A percentile compares a stretch with the other conserved stretches of the same genome.
Conservation (phyloP, 805 yeast genomes). For the Lipomyces chichibuensis region DNA sequence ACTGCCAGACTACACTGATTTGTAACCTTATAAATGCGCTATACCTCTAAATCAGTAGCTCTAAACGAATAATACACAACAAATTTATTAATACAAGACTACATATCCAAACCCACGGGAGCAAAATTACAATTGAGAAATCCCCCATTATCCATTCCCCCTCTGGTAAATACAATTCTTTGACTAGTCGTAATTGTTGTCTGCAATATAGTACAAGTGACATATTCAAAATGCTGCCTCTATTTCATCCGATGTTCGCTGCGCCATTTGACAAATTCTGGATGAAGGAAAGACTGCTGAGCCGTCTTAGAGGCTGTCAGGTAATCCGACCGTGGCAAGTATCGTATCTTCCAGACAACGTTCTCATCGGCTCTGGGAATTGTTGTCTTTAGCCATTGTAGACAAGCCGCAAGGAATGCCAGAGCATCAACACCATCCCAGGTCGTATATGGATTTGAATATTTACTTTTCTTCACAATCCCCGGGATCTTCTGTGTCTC, state of each 20-base stretch:
- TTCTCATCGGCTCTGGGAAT: conserved; percentile 51
- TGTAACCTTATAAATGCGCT: too few species aligned
- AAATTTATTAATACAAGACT: neutral
- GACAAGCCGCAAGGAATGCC: conserved; percentile 81
- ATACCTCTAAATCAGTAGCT: too few species aligned
- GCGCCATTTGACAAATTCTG: conserved; percentile 34
- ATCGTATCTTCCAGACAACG: conserved; percentile 59
- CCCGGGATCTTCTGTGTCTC: conserved; percentile 79
- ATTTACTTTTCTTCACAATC: conserved; percentile 56
- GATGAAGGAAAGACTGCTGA: conserved; percentile 24
- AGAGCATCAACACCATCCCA: conserved; percentile 78
- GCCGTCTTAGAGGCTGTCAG: conserved; percentile 21
- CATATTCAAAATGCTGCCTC: neutral
- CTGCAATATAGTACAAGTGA: neutral
- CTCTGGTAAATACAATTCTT: too few species aligned
- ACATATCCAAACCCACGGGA: neutral
- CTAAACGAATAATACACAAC: neutral
- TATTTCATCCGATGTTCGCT: neutral
- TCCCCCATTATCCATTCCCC: too few species aligned
- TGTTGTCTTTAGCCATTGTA: conserved; percentile 70
- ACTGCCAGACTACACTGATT: too few species aligned
- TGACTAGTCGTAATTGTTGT: neutral
- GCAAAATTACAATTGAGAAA: too few species aligned
- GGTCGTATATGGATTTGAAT: conserved; percentile 37
- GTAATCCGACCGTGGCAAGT: conserved; percentile 36